These are phyloP conservation scores for Hemisphaericaspora xylanilytica DNA, from an alignment of 1,139 yeast species.

Conservation along the genomic window DNA sequence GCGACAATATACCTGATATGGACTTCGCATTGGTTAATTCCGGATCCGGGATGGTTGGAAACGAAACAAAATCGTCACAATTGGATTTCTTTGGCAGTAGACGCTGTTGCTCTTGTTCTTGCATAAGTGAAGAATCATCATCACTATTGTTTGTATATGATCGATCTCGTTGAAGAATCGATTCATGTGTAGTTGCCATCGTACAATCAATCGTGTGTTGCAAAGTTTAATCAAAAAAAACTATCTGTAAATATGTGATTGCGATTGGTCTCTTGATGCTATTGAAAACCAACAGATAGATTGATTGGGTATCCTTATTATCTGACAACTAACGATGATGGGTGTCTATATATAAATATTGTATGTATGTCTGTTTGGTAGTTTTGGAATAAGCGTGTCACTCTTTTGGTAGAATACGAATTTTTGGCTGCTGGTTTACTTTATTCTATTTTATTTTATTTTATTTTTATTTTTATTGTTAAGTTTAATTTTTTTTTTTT, in stretches of 20 bases:
- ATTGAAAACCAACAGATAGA: not conserved
- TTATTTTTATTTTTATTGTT: too few relatives aligned
- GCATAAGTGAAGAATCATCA: conserved; percentile 10
- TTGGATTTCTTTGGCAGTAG: conserved; percentile 2
- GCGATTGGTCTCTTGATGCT: too few relatives aligned
- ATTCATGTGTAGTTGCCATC: not conserved
- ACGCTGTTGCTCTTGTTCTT: not conserved
- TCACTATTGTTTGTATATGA: conserved; percentile 15
- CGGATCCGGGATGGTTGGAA: conserved; percentile 48
- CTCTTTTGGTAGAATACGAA: too few relatives aligned
- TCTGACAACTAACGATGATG: too few relatives aligned
- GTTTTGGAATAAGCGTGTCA: too few relatives aligned
- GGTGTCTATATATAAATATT: not conserved
- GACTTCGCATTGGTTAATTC: conserved; percentile 33
- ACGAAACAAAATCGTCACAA: conserved; percentile 39
- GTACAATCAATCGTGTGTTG: not conserved
- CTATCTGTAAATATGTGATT: too few relatives aligned
- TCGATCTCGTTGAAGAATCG: not conserved
- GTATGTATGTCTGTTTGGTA: not conserved
- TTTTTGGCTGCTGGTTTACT: too few relatives aligned
- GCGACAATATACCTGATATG: conserved; percentile 34
- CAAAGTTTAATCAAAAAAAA: not conserved
- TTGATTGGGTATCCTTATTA: too few relatives aligned
- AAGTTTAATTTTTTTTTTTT: too few relatives aligned
- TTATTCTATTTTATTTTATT: too few relatives aligned